These are phyloP conservation scores for Botryosphaeria dothidea DNA, from an alignment of 2,329 filamentous ascomycete species.

Conservation along the genomic window DNA sequence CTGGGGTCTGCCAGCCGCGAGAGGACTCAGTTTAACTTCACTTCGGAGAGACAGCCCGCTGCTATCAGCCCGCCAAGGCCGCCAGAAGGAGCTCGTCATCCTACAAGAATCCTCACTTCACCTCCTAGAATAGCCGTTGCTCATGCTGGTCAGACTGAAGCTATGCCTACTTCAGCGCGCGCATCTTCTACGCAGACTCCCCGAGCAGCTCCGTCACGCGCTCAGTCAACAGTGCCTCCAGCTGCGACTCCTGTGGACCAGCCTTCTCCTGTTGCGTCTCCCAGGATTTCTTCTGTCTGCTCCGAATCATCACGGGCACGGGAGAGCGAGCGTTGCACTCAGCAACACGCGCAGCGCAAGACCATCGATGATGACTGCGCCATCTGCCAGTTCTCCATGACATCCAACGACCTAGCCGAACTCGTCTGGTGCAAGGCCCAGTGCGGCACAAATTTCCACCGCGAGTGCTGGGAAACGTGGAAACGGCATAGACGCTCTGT, in stretches of 20 bases:
- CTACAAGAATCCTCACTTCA: background rate
- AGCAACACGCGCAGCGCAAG: background rate
- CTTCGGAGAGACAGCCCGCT: background rate
- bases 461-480: slow-evolving; percentile 59
- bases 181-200: background rate
- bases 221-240: background rate
- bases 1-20: background rate
- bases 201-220: background rate
- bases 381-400: slow-evolving; percentile 59
- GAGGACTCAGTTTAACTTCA: background rate
- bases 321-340: background rate
- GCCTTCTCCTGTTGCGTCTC: background rate
- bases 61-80: background rate
- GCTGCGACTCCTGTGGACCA: background rate
- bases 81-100: no score
- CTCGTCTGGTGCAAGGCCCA: slow-evolving; percentile 57
- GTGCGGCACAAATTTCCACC: slow-evolving; percentile 66
- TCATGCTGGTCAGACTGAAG: background rate
- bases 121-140: background rate
- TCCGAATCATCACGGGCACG: background rate
- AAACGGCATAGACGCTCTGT: background rate
- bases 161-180: background rate
- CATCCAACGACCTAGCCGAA: slow-evolving; percentile 27
- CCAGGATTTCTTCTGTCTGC: background rate
- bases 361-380: slow-evolving; percentile 55